Base-by-base conservation (phyloP, 768 basidiomycete genomes). In the Sarcomyxa edulis region DNA sequence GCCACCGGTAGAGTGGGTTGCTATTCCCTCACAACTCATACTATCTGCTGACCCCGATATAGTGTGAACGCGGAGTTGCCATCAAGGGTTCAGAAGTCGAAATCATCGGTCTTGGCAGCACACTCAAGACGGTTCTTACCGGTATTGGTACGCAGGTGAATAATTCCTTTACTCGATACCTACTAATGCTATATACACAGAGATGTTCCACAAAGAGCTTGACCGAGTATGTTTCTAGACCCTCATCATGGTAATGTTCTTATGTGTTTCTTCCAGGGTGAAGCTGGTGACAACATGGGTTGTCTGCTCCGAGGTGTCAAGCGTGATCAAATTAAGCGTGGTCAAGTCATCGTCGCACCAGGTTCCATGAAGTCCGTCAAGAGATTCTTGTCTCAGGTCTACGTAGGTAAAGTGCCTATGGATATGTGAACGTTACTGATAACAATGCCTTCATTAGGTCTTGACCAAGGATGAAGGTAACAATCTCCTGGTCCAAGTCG, bases 121-220 rank as follows among this genome's bases (percentile, higher is more conserved):
- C 69, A 38, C 65, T 90, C 62, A 97, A 94, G 76, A 94, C 95
- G 10, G 95, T 84, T 9, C 70, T 99, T 39, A 99, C 93, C 53
- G 96, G 96, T 52, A 89, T 94, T 57, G 90, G 84, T 84, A 49
- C 37, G 78, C 1, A 6, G 42, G 15, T 30, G 32, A 23, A 1
- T 16, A 27, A 1, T 7, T 16, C 12, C 34, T 18, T 40, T 25
- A 18, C 5, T 16, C 36, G 14, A 33, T 26, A 26, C 22, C 2
- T 12, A 16, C 19, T 51, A 10, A 35, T 35, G 27, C 11, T 40
- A 14, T 32, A 36, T 25, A n/a, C 22, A 12, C 49, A 93, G 95
- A 97, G 66, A 97, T 96, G 91, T 98, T 98, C 82, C 95, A 96
- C 75, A 97, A 96, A 72, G 96, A 99, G 67, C 79, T 99, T 39